Conservation (phyloP, 176 grass and related monocot genomes). For the Cenchrus fungigraminus region DNA sequence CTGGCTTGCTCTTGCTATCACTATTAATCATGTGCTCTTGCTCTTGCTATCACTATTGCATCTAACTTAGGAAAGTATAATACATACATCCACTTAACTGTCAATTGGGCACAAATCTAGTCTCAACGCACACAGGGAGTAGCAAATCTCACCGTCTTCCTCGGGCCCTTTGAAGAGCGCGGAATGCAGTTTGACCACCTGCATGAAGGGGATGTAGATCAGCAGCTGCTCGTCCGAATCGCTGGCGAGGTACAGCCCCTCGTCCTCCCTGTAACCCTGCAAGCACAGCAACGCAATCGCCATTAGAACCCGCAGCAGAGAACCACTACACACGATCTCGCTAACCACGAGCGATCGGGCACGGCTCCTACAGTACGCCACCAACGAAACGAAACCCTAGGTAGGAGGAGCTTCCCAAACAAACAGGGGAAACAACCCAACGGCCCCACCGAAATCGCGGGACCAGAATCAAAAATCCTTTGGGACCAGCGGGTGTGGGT, state of each 20-base stretch:
- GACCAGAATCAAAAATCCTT: not conserved
- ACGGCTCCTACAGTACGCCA: not conserved
- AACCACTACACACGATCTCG: not conserved
- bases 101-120: not conserved
- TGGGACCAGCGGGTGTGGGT: not conserved
- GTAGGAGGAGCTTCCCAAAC: not conserved
- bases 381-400: constrained; percentile 41
- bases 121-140: not conserved
- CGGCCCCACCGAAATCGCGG: not conserved
- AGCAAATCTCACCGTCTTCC: constrained; percentile 71
- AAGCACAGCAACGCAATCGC: constrained; percentile 6
- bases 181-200: constrained; percentile 91
- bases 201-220: constrained; percentile 88
- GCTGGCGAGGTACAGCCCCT: constrained; percentile 81
- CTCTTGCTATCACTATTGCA: not conserved
- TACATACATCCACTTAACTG: not conserved
- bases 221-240: constrained; percentile 89
- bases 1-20: not conserved
- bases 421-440: not conserved
- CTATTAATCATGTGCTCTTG: not conserved
- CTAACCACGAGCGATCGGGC: not conserved
- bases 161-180: constrained; percentile 75
- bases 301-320: not conserved
- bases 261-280: constrained; percentile 82
- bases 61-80: not conserved